Evolutionary conservation across 179 eudicot species (phyloP), one percentile per base, ranked within the genome.

Genomic region (Actinidia arguta): DNA sequence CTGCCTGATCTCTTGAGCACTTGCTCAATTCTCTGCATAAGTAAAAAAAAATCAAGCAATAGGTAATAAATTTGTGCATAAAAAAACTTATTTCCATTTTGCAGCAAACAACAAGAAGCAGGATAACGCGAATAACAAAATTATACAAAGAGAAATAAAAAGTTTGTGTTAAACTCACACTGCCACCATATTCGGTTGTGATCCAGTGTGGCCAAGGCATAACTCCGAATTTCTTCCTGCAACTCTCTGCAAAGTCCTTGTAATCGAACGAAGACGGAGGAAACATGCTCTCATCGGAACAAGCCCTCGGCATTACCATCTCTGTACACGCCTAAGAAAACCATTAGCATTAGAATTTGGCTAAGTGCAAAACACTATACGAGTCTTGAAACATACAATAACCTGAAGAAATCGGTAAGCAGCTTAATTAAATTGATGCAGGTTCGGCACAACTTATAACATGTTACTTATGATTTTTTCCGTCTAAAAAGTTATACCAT

Each of bases 131-230:
- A 7, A 44, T 0, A n/a, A 24, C 14, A 50, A 20, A 73, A n/a
- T n/a, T n/a, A n/a, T n/a, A n/a, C n/a, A 36, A 36, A 52, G 2
- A 27, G 48, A 22, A 13, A 70, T 13, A 14, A 6, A 79, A 82
- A 55, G 27, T 17, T 4, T 62, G 10, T 22, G 31, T 8, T 76
- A 20, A 71, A 78, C 88, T 85, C 47, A 89, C 92, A 12, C 4
- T 9, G 84, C 92, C 92, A 42, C 92, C 92, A 76, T 71, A 89
- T 80, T 87, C 90, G 8, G 92, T 89, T 11, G 92, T 87, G 64
- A 89, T 87, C 88, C 88, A 87, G 64, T 89, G 90, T 13, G 78
- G 86, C 8, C 92, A 79, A 81, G 92, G 92, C 67, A 5, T 78
- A 24, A 89, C 90, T 39, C 87, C 87, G n/a, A 56, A 89, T 8